Conservation (phyloP, 768 basidiomycete species). For the Chalciporus sphaerocephalus region DNA sequence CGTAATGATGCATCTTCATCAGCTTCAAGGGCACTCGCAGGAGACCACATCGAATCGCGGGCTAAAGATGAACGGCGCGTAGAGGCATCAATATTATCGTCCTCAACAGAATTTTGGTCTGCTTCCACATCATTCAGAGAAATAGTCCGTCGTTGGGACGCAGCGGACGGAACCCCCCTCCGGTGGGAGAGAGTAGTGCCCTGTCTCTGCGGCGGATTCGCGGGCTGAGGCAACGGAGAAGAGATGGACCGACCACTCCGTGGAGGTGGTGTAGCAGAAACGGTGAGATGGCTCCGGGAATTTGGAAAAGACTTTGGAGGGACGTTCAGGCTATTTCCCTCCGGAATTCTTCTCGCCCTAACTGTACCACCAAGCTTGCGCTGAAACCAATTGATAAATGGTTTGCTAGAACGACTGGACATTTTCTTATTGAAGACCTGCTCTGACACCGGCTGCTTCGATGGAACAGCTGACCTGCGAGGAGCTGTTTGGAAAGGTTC, state of each 20-base stretch:
- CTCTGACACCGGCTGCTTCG: slow-evolving; percentile 25
- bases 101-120: slow-evolving; percentile 33
- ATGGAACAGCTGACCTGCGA: slow-evolving; percentile 16
- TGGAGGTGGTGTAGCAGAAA: slow-evolving; percentile 9
- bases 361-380: slow-evolving; percentile 75
- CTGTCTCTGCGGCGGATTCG: slow-evolving; percentile 25
- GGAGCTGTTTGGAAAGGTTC: slow-evolving; percentile 14
- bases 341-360: slow-evolving; percentile 48
- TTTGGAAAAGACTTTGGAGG: slow-evolving; percentile 11
- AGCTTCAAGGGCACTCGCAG: slow-evolving; percentile 70
- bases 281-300: slow-evolving; percentile 15
- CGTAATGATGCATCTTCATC: slow-evolving; percentile 94
- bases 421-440: slow-evolving; percentile 54
- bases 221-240: slow-evolving; percentile 25
- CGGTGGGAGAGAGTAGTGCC: slow-evolving; percentile 13
- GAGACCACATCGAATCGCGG: slow-evolving; percentile 77
- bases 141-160: slow-evolving; percentile 50
- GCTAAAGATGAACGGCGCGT: slow-evolving; percentile 55
- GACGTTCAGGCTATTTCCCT: slow-evolving; percentile 21
- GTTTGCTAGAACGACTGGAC: slow-evolving; percentile 70
- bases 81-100: slow-evolving; percentile 45
- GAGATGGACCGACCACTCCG: slow-evolving; percentile 29
- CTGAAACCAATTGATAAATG: slow-evolving; percentile 88
- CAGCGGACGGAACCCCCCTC: slow-evolving; percentile 19
- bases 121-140: slow-evolving; percentile 62